A percentile compares a stretch with the other conserved stretches of the same genome.
phyloP scores from a whole-genome alignment of 495 filamentous ascomycete genomes.

The Xylaria grammica region DNA sequence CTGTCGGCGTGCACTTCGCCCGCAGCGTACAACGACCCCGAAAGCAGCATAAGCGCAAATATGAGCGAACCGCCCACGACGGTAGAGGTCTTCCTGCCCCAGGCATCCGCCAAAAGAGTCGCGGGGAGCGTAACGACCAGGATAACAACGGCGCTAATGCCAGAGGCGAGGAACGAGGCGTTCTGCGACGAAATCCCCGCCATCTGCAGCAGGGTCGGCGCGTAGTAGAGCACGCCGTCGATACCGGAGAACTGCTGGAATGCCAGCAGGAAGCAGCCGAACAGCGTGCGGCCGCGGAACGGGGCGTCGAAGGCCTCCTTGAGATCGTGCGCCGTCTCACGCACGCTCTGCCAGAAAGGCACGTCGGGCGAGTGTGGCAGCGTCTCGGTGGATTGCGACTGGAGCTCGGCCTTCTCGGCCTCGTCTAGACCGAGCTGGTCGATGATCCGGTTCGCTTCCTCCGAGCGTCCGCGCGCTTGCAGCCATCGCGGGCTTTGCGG shows the following conservation, averaged over 20 bases:
- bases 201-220: constrained; percentile 47
- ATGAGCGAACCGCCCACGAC: constrained; percentile 59
- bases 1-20: constrained; percentile 46
- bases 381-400: constrained; percentile 14
- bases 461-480: constrained; percentile 28
- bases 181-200: constrained; percentile 47
- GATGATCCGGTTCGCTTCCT: constrained; percentile 22
- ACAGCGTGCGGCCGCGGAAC: constrained; percentile 16
- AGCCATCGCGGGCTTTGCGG: constrained; percentile 50
- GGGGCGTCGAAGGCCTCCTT: constrained; percentile 13
- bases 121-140: constrained; percentile 51
- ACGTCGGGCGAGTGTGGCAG: constrained; percentile 13
- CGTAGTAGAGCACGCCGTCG: constrained; percentile 54
- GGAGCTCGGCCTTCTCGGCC: constrained; percentile 26
- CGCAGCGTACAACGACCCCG: constrained; percentile 52
- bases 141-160: constrained; percentile 54
- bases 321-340: constrained; percentile 15
- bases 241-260: constrained; percentile 55
- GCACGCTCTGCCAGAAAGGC: constrained; percentile 17
- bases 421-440: constrained; percentile 20
- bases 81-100: constrained; percentile 62
- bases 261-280: constrained; percentile 38
- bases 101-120: constrained; percentile 62
- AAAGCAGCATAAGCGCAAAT: constrained; percentile 34
- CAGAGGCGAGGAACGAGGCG: constrained; percentile 56